These are phyloP conservation scores for Dunaliella primolecta DNA, from an alignment of 139 green algal species.

Conservation along the genomic window DNA sequence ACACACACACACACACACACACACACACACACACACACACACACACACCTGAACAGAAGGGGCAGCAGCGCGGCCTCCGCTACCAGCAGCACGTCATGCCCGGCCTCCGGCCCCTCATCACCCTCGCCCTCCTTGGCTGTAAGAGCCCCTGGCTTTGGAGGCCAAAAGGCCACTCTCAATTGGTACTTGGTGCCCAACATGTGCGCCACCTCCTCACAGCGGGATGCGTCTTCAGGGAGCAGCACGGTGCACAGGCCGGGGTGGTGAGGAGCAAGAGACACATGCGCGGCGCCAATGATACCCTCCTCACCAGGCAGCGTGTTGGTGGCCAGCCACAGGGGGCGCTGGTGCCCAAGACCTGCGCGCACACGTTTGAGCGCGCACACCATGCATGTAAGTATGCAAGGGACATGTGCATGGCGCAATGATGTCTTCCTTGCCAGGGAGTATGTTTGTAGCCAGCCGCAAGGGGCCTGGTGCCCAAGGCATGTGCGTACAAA, in stretches of 20 bases:
- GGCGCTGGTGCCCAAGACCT: background rate
- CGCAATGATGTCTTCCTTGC: too few species aligned
- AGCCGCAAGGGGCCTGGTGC: too few species aligned
- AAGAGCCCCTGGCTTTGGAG: background rate
- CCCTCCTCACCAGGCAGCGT: background rate
- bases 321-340: background rate
- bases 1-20: background rate
- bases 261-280: background rate
- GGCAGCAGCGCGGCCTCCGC: background rate
- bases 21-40: background rate
- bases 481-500: too few species aligned
- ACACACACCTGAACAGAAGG: background rate
- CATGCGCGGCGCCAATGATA: background rate
- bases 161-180: background rate
- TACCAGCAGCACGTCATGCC: background rate
- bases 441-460: too few species aligned
- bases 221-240: background rate
- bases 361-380: too few species aligned
- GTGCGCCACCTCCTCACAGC: background rate
- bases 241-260: background rate
- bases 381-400: too few species aligned
- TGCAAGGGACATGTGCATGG: too few species aligned
- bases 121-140: background rate
- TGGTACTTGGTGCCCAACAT: background rate
- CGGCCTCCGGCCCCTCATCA: background rate